Percentiles rank a stretch among this genome's conserved stretches.
phyloP scores from a whole-genome alignment of 352 stramenopile species.

The Pythium scleroteichum region DNA sequence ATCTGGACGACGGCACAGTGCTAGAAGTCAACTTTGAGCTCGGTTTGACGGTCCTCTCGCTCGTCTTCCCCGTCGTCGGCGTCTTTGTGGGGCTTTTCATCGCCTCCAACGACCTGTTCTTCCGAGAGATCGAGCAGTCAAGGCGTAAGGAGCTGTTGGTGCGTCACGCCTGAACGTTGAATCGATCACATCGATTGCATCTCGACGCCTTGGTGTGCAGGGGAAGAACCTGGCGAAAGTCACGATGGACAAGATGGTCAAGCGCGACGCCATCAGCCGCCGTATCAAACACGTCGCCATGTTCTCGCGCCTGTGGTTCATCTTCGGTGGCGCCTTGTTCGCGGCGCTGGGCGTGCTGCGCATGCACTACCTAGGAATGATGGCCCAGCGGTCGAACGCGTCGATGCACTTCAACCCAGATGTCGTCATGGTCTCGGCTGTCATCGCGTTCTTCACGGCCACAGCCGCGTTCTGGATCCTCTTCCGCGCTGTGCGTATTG shows the following conservation, averaged over 20 bases:
- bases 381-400: slow-evolving; percentile 52
- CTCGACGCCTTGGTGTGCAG: slow-evolving; percentile 14
- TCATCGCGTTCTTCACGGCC: slow-evolving; percentile 60
- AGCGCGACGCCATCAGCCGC: slow-evolving; percentile 14
- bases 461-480: slow-evolving; percentile 77
- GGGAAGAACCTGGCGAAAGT: slow-evolving; percentile 37
- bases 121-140: slow-evolving; percentile 6
- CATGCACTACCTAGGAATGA: slow-evolving; percentile 79
- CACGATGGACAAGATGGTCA: slow-evolving; percentile 42
- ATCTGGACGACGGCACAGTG: slow-evolving; percentile 39
- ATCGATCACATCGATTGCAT: no score
- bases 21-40: slow-evolving; percentile 57
- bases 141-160: slow-evolving; percentile 13
- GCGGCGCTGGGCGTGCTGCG: slow-evolving; percentile 61
- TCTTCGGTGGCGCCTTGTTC: slow-evolving; percentile 47
- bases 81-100: slow-evolving; percentile 63
- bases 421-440: slow-evolving; percentile 45
- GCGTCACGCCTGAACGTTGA: no score
- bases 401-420: slow-evolving; percentile 41
- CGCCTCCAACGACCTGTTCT: slow-evolving; percentile 32
- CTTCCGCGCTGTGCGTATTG: slow-evolving; percentile 46
- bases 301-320: slow-evolving; percentile 57
- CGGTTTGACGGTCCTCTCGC: slow-evolving; percentile 51
- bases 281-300: slow-evolving; percentile 35
- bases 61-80: slow-evolving; percentile 52